These are phyloP conservation scores for Lachancea dasiensis DNA, from an alignment of 805 yeast genomes.

Conservation along the genomic window DNA sequence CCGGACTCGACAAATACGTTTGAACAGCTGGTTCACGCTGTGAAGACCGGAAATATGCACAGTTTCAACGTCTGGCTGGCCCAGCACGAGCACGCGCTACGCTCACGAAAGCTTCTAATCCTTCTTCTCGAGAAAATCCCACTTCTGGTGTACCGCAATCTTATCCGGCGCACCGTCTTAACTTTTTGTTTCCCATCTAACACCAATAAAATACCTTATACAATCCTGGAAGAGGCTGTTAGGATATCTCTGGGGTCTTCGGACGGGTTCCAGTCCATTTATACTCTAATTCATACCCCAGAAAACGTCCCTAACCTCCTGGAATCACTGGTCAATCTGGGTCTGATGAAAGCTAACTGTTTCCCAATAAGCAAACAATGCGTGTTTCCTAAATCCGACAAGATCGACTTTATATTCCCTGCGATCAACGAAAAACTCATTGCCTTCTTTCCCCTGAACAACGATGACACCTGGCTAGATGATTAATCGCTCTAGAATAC, in stretches of 20 bases:
- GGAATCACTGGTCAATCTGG: slow-evolving; percentile 27
- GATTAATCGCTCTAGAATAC: too few species aligned
- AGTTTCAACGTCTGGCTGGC: slow-evolving; percentile 31
- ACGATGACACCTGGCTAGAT: slow-evolving; percentile 31
- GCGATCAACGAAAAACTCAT: slow-evolving; percentile 23
- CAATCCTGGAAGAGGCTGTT: slow-evolving; percentile 14
- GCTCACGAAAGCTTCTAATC: slow-evolving; percentile 31
- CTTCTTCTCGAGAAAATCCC: slow-evolving; percentile 38
- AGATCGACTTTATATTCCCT: slow-evolving; percentile 26
- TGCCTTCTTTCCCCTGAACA: slow-evolving; percentile 24
- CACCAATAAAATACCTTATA: slow-evolving; percentile 26
- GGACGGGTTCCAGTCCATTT: slow-evolving; percentile 15
- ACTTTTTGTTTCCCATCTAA: slow-evolving; percentile 16
- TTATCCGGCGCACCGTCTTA: slow-evolving; percentile 19
- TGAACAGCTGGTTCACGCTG: slow-evolving; percentile 32
- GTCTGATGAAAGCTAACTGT: slow-evolving; percentile 30
- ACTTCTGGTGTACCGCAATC: slow-evolving; percentile 39
- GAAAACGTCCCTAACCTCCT: slow-evolving; percentile 26
- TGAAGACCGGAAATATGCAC: slow-evolving; percentile 40
- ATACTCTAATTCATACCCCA: slow-evolving; percentile 21
- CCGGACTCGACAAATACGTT: slow-evolving; percentile 33
- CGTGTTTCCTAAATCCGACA: slow-evolving; percentile 26
- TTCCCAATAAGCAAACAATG: slow-evolving; percentile 27
- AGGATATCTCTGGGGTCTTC: slow-evolving; percentile 16
- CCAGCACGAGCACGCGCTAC: slow-evolving; percentile 31